A percentile compares a stretch with the other conserved stretches of the same genome.
Evolutionary conservation across 2,329 filamentous ascomycete genomes (phyloP).

Genomic region (Colletotrichum agaves): DNA sequence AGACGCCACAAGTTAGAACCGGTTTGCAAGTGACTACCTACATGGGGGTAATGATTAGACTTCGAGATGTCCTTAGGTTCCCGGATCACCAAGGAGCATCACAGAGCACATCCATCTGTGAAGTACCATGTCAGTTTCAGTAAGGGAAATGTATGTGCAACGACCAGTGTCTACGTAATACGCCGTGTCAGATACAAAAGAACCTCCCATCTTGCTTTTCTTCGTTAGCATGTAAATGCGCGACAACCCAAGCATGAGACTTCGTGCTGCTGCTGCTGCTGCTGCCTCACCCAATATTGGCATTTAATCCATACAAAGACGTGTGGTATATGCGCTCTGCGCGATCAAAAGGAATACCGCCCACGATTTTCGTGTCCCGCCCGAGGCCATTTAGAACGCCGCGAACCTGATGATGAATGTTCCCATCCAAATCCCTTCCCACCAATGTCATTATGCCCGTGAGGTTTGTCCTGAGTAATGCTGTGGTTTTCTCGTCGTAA

Average conservation of each 20-base stretch:
- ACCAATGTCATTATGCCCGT: conserved; percentile 30
- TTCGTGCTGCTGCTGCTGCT: not conserved
- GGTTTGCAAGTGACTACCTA: no score
- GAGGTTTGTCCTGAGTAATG: conserved; percentile 24
- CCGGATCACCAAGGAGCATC: no score
- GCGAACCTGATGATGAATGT: conserved; percentile 19
- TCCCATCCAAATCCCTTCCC: conserved; percentile 20
- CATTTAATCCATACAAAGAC: conserved; percentile 35
- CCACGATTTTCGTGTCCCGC: conserved; percentile 19
- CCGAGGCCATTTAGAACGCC: conserved; percentile 29
- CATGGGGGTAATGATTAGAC: no score
- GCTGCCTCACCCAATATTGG: conserved; percentile 26
- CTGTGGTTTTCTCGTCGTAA: conserved; percentile 29
- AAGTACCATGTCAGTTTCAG: not conserved
- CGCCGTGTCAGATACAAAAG: not conserved
- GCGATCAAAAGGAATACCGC: conserved; percentile 19
- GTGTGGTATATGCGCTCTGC: conserved; percentile 36
- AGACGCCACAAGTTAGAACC: no score
- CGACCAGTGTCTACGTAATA: conserved; percentile 6
- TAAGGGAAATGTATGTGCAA: conserved; percentile 6
- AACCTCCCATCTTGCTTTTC: not conserved
- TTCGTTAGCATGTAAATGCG: not conserved
- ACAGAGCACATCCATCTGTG: no score
- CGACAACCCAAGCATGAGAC: not conserved
- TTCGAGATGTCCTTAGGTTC: no score